phyloP scores from a whole-genome alignment of 176 grass and related monocot genomes.

The Cenchrus purpureus region DNA sequence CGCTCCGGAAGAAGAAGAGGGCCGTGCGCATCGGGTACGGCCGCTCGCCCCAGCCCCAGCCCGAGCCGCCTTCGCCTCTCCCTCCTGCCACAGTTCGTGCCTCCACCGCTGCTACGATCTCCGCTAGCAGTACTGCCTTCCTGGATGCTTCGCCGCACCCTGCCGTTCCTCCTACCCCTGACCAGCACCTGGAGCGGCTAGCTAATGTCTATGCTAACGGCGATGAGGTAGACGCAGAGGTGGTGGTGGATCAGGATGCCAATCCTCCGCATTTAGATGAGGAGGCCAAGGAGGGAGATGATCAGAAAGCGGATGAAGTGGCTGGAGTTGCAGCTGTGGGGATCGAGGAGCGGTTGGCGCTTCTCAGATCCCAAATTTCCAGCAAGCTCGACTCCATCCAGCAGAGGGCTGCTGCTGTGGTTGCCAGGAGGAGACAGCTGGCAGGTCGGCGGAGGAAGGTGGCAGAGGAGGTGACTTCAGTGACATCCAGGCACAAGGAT shows the following conservation, averaged over 20 bases:
- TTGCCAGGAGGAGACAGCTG: slow-evolving; percentile 73
- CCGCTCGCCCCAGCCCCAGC: slow-evolving; percentile 58
- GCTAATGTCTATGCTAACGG: not conserved
- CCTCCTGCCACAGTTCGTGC: not conserved
- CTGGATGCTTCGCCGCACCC: slow-evolving; percentile 29
- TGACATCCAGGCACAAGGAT: slow-evolving; percentile 62
- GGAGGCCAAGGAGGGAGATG: slow-evolving; percentile 20
- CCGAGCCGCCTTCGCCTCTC: slow-evolving; percentile 3
- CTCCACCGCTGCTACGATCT: not conserved
- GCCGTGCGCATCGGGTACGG: slow-evolving; percentile 92
- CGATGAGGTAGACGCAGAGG: not conserved
- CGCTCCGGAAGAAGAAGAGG: slow-evolving; percentile 94
- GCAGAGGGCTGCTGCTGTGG: slow-evolving; percentile 52
- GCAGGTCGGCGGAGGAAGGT: slow-evolving; percentile 59
- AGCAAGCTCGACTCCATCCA: slow-evolving; percentile 61
- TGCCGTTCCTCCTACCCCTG: not conserved
- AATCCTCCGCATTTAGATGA: slow-evolving; percentile 40
- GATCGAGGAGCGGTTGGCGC: slow-evolving; percentile 62
- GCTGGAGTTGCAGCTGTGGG: slow-evolving; percentile 7
- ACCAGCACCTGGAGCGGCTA: slow-evolving; percentile 1
- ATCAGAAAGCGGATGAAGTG: not conserved
- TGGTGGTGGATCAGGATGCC: slow-evolving; percentile 16
- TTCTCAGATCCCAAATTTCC: slow-evolving; percentile 71
- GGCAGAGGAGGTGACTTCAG: slow-evolving; percentile 48
- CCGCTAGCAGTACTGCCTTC: slow-evolving; percentile 18